phyloP scores from a whole-genome alignment of 2,329 filamentous ascomycete genomes.

The Xylariaceae sp. region DNA sequence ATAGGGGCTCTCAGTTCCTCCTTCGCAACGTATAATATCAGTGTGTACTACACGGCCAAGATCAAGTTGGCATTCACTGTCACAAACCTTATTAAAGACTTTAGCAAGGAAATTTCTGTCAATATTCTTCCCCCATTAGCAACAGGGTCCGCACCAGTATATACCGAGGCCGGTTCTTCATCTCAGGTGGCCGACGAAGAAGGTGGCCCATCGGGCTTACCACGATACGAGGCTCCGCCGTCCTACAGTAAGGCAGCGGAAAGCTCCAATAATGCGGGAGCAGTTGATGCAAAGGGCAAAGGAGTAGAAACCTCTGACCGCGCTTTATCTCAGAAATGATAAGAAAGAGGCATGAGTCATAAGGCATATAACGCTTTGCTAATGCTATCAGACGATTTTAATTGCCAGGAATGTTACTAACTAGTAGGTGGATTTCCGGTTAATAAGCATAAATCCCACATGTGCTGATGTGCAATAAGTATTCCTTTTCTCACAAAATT shows the following conservation, averaged over 20 bases:
- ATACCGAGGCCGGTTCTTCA: conserved; percentile 1
- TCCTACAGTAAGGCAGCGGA: conserved; percentile 5
- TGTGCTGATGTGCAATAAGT: too few species aligned
- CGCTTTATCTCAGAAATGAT: too few species aligned
- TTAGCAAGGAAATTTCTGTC: conserved; percentile 3
- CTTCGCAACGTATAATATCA: conserved; percentile 14
- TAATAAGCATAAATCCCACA: too few species aligned
- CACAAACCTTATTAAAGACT: conserved; percentile 1
- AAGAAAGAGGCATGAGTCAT: too few species aligned
- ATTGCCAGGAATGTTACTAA: too few species aligned
- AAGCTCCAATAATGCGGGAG: too few species aligned
- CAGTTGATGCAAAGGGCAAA: too few species aligned
- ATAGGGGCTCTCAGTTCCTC: not conserved
- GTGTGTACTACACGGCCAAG: not conserved
- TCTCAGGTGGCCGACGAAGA: not conserved
- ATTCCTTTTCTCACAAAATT: too few species aligned
- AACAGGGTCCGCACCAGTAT: not conserved
- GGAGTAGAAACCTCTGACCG: too few species aligned
- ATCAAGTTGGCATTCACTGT: conserved; percentile 10
- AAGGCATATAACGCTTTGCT: too few species aligned
- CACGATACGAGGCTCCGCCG: conserved; percentile 11
- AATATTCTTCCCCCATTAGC: conserved; percentile 10
- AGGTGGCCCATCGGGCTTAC: not conserved
- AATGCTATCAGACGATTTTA: too few species aligned
- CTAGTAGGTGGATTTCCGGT: too few species aligned